phyloP scores from a whole-genome alignment of 2,329 filamentous ascomycete species.

The Grosmannia serpens region DNA sequence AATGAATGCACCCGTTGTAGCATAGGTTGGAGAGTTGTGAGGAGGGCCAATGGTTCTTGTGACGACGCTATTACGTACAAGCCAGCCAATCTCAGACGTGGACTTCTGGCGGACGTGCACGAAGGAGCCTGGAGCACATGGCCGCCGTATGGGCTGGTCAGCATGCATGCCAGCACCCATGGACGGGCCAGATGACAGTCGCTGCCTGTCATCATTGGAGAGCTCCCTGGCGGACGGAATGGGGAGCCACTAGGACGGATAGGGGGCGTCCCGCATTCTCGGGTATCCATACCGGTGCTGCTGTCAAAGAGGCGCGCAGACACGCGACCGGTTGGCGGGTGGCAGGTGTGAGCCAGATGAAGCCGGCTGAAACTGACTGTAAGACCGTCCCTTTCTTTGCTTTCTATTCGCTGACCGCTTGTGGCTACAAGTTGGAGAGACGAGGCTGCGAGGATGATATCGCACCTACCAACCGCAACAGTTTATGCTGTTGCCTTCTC shows the following conservation, averaged over 20 bases:
- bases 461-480: neutral
- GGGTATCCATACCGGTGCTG: neutral
- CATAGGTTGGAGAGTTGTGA: neutral
- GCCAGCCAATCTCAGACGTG: neutral
- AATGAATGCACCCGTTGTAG: neutral
- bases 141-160: neutral
- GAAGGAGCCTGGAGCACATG: neutral
- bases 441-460: neutral
- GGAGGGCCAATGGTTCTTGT: neutral
- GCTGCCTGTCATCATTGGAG: neutral
- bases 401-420: neutral
- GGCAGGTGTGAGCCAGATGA: neutral
- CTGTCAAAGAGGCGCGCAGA: neutral
- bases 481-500: too few relatives aligned
- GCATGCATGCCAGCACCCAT: neutral
- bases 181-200: neutral
- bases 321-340: neutral
- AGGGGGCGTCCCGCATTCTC: neutral
- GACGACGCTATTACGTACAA: constrained; percentile 6
- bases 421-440: neutral
- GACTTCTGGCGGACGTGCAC: neutral
- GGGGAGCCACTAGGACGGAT: neutral
- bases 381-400: neutral
- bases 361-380: neutral
- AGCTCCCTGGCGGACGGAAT: neutral